Evolutionary conservation across 768 basidiomycete species (phyloP), one percentile per base, ranked within the genome.

Genomic region (Boletus subcaerulescens): DNA sequence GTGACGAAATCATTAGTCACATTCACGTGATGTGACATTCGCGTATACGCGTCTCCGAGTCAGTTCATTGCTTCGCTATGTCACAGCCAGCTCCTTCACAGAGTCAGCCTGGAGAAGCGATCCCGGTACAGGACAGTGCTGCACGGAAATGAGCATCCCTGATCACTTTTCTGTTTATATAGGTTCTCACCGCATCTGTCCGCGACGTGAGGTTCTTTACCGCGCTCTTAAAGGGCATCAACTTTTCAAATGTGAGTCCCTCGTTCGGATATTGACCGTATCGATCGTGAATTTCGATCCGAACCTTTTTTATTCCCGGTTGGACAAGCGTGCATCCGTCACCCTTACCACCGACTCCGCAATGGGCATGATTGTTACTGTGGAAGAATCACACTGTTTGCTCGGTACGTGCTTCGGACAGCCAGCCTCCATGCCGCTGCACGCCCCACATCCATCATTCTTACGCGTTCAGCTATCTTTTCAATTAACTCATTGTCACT

Each of bases 151-250:
- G 29, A 41, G 45, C 36, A 4, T 54, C n/a, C 39, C 53, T 65
- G 26, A 63, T 29, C 35, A 17, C 17, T 15, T 29, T 13, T 14
- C 14, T 18, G 18, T 46, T 11, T 8, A 48, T 44, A 18, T 40
- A 81, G 77, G 80, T 91, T n/a, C 73, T 92, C 41, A 80, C 77
- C 50, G 85, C 87, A 6, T 87, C 87, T 40, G 79, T 88, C 1
- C 81, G 87, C 60, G 93, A 96, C 72, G 84, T 97, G 45, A 82
- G 91, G 49, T 87, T 89, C 63, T 84, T 97, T 51, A 77, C 87
- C 10, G 76, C 85, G 17, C 76, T 97, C 18, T 75, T 98, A 24
- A 83, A 90, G 57, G 91, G 92, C 9, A 85, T 97, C 48, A 87
- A 82, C 62, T 89, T 97, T 68, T 75, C 78, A 33, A 87, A 87